phyloP scores from a whole-genome alignment of 192 early-diverging fungal species.

The Coemansia sp. region DNA sequence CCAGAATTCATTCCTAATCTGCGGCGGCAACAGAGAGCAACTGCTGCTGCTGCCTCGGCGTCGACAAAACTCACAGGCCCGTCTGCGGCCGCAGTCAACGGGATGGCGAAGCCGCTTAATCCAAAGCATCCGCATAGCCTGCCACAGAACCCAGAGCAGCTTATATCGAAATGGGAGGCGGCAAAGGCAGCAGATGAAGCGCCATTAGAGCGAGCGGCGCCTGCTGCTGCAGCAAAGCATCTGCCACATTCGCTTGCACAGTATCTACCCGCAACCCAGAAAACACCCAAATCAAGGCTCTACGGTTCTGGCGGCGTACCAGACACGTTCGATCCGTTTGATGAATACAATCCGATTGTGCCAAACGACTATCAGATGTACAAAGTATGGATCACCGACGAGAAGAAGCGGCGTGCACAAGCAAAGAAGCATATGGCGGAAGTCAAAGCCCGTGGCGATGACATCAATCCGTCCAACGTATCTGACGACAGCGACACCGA shows the following conservation, averaged over 20 bases:
- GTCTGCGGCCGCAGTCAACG: neutral
- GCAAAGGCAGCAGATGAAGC: neutral
- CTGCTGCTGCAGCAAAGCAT: neutral
- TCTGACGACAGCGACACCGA: neutral
- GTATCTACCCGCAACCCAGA: constrained; percentile 20
- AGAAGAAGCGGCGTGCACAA: constrained; percentile 10
- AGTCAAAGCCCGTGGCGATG: neutral
- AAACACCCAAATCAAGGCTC: neutral
- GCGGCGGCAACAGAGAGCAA: constrained; percentile 17
- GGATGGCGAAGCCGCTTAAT: constrained; percentile 5
- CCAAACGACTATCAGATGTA: constrained; percentile 45
- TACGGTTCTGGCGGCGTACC: too few species aligned
- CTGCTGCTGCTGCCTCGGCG: neutral
- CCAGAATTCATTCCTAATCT: constrained; percentile 36
- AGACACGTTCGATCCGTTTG: constrained; percentile 30
- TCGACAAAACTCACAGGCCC: neutral
- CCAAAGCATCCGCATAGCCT: constrained; percentile 33
- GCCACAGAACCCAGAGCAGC: constrained; percentile 22
- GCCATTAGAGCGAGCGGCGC: neutral
- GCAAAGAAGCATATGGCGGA: neutral
- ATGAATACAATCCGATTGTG: constrained; percentile 32
- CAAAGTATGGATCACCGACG: constrained; percentile 25
- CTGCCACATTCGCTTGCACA: constrained; percentile 25
- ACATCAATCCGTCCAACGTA: neutral
- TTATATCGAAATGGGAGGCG: constrained; percentile 31